Base-by-base conservation (phyloP, 345 rosid species). In the Lepidium aucheri region DNA sequence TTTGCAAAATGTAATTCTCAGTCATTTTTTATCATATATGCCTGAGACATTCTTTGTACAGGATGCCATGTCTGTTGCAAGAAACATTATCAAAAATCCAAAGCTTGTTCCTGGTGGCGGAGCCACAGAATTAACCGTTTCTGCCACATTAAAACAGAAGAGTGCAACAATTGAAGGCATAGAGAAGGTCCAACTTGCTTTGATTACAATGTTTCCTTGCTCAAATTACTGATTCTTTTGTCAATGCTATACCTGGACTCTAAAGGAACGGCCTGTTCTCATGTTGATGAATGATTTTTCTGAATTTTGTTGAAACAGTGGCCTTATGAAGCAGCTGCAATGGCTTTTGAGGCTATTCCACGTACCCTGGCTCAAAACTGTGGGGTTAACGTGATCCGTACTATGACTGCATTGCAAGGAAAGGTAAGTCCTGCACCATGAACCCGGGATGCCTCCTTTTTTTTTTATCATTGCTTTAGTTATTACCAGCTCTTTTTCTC, bases 301-400 rank as follows among this genome's bases (percentile, higher is more conserved):
- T 55, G 22, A 20, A 69, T 63, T 30, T 68, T 74, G n/a, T 58
- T 26, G 15, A 14, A 69, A 54, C 85, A 90, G 96, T 94, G 97
- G 97, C 97, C 97, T 2, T 94, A 90, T 68, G 99, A 94, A 90
- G 99, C 99, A 73, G 99, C 96, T 47, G 99, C 97, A 4, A 81
- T 90, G 45, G 97, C 99, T 65, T 94, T 94, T 17, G 97, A 94
- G 81, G 91, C 99, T 65, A 94, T 94, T 65, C 97, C 97, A 40
- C 85, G 96, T 60, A 90, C 99, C 38, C 74, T 94, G n/a, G 66
- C 66, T 49, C 73, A 69, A 32, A 69, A 69, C 43, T 69, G 66
- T 38, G 73, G 73, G 28, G 73, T 69, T 59, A 69, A 69, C 18
- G 66, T 69, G 20, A 69, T 69, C 66, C 40, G 73, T 38, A 69